A percentile compares a stretch with the other conserved stretches of the same genome.
These are phyloP conservation scores for Sporisorium sorghi DNA, from an alignment of 1,284 basidiomycete species.

Conservation along the genomic window DNA sequence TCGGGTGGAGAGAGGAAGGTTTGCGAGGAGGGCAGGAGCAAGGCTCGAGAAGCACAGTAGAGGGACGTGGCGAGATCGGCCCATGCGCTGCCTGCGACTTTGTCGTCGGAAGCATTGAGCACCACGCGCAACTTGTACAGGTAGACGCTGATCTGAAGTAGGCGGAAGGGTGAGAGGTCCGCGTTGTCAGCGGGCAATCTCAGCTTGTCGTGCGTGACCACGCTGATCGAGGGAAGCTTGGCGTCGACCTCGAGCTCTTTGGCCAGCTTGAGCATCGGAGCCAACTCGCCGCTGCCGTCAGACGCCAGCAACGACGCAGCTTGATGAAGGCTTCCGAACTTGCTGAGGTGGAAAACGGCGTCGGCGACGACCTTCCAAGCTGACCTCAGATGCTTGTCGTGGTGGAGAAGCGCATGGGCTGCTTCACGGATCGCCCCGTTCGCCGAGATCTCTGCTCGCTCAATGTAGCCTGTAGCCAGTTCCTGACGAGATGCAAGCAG, in stretches of 20 bases:
- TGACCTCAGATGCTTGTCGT: constrained; percentile 68
- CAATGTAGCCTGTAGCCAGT: constrained; percentile 77
- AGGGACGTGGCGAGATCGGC: constrained; percentile 62
- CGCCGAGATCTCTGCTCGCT: constrained; percentile 81
- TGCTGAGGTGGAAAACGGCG: constrained; percentile 74
- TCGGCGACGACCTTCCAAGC: constrained; percentile 90
- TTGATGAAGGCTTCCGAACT: constrained; percentile 30
- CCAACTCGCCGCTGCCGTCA: constrained; percentile 15
- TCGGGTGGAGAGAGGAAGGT: constrained; percentile 70
- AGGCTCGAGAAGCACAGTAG: constrained; percentile 35
- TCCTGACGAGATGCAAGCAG: constrained; percentile 80
- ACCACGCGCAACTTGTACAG: constrained; percentile 63
- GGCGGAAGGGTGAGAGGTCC: constrained; percentile 18
- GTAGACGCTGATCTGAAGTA: constrained; percentile 44
- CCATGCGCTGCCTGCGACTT: constrained; percentile 61
- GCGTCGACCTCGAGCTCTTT: constrained; percentile 51
- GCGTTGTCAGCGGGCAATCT: neutral
- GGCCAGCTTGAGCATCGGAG: constrained; percentile 38
- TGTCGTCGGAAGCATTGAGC: constrained; percentile 54
- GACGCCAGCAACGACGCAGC: constrained; percentile 6
- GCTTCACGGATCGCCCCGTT: constrained; percentile 75
- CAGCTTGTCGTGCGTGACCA: constrained; percentile 37
- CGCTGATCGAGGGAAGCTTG: constrained; percentile 55
- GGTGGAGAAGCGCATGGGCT: constrained; percentile 73
- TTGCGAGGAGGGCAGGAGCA: constrained; percentile 31